Base-by-base conservation (phyloP, 2,329 filamentous ascomycete genomes). In the Cyclaneusma minus region DNA sequence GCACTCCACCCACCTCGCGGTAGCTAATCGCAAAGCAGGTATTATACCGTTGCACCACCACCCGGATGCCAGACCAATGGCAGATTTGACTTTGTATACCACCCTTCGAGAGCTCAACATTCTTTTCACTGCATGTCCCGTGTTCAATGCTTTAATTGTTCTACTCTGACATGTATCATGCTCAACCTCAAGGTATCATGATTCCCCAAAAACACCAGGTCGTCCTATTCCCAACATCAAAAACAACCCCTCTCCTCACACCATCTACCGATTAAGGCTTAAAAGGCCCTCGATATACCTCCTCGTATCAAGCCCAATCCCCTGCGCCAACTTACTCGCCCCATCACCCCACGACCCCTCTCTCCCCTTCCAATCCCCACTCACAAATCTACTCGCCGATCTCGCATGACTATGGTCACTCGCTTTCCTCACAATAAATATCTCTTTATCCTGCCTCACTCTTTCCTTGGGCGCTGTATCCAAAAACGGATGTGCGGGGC, bases 301-400 rank as follows among this genome's bases (percentile, higher is more conserved):
- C 47, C 72, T 64, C 16, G 78, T 81, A 55, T 85, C 79, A 17
- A 84, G 62, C 0, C 79, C 79, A 35, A 85, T 81, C 0, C 78
- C 79, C 41, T 80, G 72, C 0, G 67, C 70, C 36, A 83, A 48
- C 29, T 64, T 63, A 12, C 60, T 64, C 2, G 71, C 65, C 3
- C 67, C 68, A 13, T 64, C 65, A 22, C 60, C 40, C 58, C 66
- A 55, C 30, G 60, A 41, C 24, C 50, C 38, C 9, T 53, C 43
- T 33, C 53, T 31, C 39, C 58, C 48, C n/a, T 41, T 44, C 6
- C 30, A 31, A 21, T 23, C 25, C 10, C 30, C 33, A 27, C 29
- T 34, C 12, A 22, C 29, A 28, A 42, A 38, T 10, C 38, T 37
- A 8, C 28, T 27, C 4, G 21, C 21, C 9, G 30, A 27, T 16